Base-by-base conservation (phyloP, 1,284 basidiomycete species). In the Ceratobasidium sp. region DNA sequence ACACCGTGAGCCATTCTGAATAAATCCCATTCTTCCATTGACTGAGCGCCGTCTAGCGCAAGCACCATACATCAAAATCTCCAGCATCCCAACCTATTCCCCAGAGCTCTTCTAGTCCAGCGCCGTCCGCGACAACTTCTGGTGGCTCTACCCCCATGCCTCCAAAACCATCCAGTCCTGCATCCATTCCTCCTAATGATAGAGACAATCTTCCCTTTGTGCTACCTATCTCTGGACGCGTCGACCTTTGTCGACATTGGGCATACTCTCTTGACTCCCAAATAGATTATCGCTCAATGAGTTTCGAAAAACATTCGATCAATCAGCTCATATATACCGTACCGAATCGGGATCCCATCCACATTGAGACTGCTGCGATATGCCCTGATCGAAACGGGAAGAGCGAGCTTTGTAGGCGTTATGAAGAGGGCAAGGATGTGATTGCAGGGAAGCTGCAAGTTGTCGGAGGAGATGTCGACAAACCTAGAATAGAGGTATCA, bases 331-430 rank as follows among this genome's bases (percentile, higher is more conserved):
- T 14, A 14, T 64, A 64, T n/a, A 64, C 32, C 14, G 32, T 64
- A 9, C 61, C 61, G n/a, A 21, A 30, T 4, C 10, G 14, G 3
- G 61, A 28, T 1, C 61, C 61, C 12, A 48, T 64, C 21, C 46
- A 52, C 30, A 64, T 64, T 14, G 61, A 64, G 21, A 64, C 43
- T 8, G 23, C 28, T 10, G 30, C 61, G 21, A 64, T 64, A 50
- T 64, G 61, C 32, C 45, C 45, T 3, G 32, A 10, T 21, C 2
- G 8, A 14, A 39, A 36, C 9, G 43, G 41, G 23, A 28, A n/a
- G 18, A 50, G 34, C 32, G 9, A 34, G 21, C 21, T 23, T n/a
- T 64, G 61, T 23, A 23, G n/a, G 10, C 16, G 32, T 14, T 36
- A 46, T 32, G 34, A 36, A 8, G 46, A 28, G 1, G 8, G 14